Base-by-base conservation (phyloP, 2,329 filamentous ascomycete genomes). In the Uncinocarpus reesii region DNA sequence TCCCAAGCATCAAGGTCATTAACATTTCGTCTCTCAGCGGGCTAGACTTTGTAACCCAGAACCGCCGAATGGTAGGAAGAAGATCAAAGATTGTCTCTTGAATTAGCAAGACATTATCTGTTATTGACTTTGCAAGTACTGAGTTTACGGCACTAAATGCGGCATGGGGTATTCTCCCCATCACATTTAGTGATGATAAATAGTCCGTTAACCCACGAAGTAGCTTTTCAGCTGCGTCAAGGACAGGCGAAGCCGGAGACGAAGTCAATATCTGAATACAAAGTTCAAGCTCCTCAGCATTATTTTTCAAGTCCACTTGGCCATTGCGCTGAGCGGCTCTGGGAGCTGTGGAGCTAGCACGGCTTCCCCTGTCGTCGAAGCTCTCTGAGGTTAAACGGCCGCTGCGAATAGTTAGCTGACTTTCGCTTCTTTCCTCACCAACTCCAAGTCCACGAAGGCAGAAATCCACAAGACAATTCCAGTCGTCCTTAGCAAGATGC, bases 1-100 rank as follows among this genome's bases (percentile, higher is more conserved):
- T 68, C 54, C 83, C 79, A 7, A 82, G 67, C 53, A 84, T 79
- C 23, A 95, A 69, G 1, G 79, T 79, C 55, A 80, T 80, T 28
- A 93, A 71, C 62, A 95, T 83, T 62, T 88, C 86, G 54, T 90
- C 84, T 56, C 83, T 80, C 42, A 92, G 56, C 11, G 76, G 74
- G 21, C 75, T 65, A 38, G 78, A 76, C 56, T 84, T 85, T n/a
- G 77, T 75, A 54, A 80, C 73, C 89, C 90, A 98, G 68, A 87
- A 79, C 42, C 78, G 75, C 48, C 77, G 78, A 54, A 95, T 79
- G 37, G 89, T 64, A 1, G 86, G 83, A 20, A 95, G 60, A 6
- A 89, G 62, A 5, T 77, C 73, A 47, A 72, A 68, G 13, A 83
- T 73, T 31, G 83, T 68, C 28, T 70, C 71, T 54, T 76, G 76